These are phyloP conservation scores for Amauroascus niger DNA, from an alignment of 2,329 filamentous ascomycete species.

Conservation along the genomic window DNA sequence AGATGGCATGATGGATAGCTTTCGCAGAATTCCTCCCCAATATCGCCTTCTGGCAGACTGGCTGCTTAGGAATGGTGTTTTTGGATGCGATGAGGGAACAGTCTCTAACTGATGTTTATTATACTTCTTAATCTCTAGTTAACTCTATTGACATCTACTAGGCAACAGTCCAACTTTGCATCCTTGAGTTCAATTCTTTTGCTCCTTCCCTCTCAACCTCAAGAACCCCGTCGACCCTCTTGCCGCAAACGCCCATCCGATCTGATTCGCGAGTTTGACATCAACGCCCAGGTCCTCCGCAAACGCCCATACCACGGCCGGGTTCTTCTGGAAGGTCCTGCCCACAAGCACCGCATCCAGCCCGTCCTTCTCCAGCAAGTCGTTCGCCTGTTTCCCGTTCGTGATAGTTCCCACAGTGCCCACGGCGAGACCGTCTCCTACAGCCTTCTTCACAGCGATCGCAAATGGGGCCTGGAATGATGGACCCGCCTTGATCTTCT, in stretches of 20 bases:
- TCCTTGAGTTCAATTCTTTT: conserved; percentile 7
- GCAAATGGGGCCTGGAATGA: conserved; percentile 69
- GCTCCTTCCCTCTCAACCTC: conserved; percentile 2
- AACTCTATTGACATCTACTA: too few relatives aligned
- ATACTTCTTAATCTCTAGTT: too few relatives aligned
- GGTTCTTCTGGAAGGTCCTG: conserved; percentile 71
- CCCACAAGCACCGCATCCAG: conserved; percentile 65
- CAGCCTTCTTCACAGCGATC: conserved; percentile 58
- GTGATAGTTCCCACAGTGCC: conserved; percentile 67
- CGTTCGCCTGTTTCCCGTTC: conserved; percentile 57
- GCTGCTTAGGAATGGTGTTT: too few relatives aligned
- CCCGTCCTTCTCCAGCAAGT: conserved; percentile 44
- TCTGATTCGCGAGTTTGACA: conserved; percentile 64
- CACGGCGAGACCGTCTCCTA: conserved; percentile 62
- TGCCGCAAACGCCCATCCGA: conserved; percentile 49
- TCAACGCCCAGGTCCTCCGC: conserved; percentile 63
- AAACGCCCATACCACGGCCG: conserved; percentile 63
- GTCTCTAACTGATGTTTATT: too few relatives aligned
- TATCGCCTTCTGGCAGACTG: too few relatives aligned
- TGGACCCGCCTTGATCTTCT: conserved; percentile 42
- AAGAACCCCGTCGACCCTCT: conserved; percentile 25
- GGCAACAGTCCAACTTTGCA: too few relatives aligned
- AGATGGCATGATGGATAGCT: too few relatives aligned
- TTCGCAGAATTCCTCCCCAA: too few relatives aligned
- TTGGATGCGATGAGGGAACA: too few relatives aligned